A percentile compares a stretch with the other conserved stretches of the same genome.
Conservation (phyloP, 192 early-diverging fungal species). For the Backusella luteola region DNA sequence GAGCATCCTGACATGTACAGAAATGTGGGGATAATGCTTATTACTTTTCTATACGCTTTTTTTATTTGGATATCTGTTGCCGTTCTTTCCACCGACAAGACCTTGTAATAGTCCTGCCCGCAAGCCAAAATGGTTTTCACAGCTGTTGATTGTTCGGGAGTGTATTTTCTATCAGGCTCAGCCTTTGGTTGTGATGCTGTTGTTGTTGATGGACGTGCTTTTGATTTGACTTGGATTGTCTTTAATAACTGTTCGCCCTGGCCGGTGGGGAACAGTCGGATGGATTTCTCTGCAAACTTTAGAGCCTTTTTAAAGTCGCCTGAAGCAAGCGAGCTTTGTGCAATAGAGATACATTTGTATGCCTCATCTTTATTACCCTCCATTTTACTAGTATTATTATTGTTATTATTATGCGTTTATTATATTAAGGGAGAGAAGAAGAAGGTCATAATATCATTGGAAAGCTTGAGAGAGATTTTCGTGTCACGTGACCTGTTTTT, state of each 20-base stretch:
- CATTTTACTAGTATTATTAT: constrained; percentile 40
- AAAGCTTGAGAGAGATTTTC: background rate
- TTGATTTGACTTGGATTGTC: constrained; percentile 27
- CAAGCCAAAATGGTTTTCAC: constrained; percentile 75
- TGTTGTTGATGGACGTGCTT: background rate
- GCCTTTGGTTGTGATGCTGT: background rate
- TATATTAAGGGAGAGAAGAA: background rate
- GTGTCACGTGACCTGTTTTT: background rate
- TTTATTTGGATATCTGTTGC: constrained; percentile 83
- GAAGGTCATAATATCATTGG: background rate
- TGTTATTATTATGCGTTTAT: no score
- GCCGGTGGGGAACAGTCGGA: constrained; percentile 74
- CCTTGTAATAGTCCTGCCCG: constrained; percentile 79
- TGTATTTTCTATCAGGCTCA: constrained; percentile 52
- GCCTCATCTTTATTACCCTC: constrained; percentile 92
- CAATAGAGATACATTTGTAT: constrained; percentile 69
- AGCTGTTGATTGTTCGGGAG: constrained; percentile 72
- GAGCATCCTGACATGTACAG: background rate
- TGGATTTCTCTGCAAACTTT: constrained; percentile 82
- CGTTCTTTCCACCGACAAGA: constrained; percentile 73
- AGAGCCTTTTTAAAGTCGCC: constrained; percentile 69
- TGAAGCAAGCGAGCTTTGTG: constrained; percentile 57
- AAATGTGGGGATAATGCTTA: background rate
- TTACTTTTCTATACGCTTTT: constrained; percentile 91
- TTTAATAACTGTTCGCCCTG: constrained; percentile 59